Percentiles rank a stretch among this genome's conserved stretches.
Conservation (phyloP, 1,284 basidiomycete species). For the Fistulina hepatica region DNA sequence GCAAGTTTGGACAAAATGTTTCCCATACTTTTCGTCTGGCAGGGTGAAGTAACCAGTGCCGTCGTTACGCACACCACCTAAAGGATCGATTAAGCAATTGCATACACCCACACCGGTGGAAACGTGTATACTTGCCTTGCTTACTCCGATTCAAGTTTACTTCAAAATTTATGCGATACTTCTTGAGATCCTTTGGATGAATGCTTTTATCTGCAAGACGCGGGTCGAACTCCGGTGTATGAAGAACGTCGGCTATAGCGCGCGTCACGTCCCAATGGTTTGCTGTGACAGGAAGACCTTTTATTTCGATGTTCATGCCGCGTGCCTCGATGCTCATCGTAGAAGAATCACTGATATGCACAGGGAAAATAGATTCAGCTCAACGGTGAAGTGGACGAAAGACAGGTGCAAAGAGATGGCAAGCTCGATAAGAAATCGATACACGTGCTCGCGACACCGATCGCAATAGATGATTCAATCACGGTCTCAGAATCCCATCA, state of each 20-base stretch:
- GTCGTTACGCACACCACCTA: slow-evolving; percentile 45
- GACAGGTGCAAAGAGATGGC: neutral
- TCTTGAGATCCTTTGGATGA: slow-evolving; percentile 1
- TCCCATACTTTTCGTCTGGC: slow-evolving; percentile 36
- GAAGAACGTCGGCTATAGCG: slow-evolving; percentile 41
- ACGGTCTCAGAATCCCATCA: too few relatives aligned
- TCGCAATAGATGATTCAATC: neutral
- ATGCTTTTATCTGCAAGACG: slow-evolving; percentile 21
- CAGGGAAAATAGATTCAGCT: slow-evolving; percentile 6
- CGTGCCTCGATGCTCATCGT: too few relatives aligned
- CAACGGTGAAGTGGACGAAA: slow-evolving; percentile 1
- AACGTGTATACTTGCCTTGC: neutral
- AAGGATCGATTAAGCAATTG: slow-evolving; percentile 12
- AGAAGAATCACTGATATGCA: too few relatives aligned
- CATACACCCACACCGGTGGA: too few relatives aligned
- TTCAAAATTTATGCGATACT: slow-evolving; percentile 43
- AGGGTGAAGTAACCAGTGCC: slow-evolving; percentile 41
- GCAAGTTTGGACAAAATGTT: slow-evolving; percentile 22
- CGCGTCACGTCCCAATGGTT: slow-evolving; percentile 47
- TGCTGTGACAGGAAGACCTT: slow-evolving; percentile 33
- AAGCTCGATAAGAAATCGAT: slow-evolving; percentile 2
- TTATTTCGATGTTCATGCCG: slow-evolving; percentile 47
- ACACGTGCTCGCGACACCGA: neutral
- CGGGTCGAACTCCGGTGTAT: slow-evolving; percentile 39
- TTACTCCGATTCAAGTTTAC: slow-evolving; percentile 37